Base-by-base conservation (phyloP, 306 rosid genomes). In the Rosa lucieae region DNA sequence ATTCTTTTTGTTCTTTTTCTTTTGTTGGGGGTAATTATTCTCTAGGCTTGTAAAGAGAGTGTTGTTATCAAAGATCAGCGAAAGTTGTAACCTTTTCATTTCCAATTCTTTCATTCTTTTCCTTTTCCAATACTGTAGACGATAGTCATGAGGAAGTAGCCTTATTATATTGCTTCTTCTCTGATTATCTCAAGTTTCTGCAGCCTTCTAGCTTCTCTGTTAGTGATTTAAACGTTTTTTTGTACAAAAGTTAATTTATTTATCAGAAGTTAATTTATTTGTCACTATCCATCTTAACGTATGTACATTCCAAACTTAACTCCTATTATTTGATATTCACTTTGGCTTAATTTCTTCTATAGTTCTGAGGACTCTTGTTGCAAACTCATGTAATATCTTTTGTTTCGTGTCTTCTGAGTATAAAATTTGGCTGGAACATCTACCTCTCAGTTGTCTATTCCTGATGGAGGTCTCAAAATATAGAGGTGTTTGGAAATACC, bases 51-150 rank as follows among this genome's bases (percentile, higher is more conserved):
- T n/a, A 35, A 49, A 67, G 79, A 67, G 79, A 42, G 47, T 32
- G 70, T 68, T 66, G 10, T 46, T 37, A 56, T 44, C 76, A 67
- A 68, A 69, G 43, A 70, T 70, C 51, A 20, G 67, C 46, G 1
- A 39, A 65, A 40, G 20, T 82, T 51, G 18, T 55, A 32, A 46
- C 61, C 68, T 74, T 55, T 65, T 51, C 51, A 1, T 52, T 51
- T 55, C 42, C 70, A 32, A 75, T 76, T 76, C 63, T 47, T 81
- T 81, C 15, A 55, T 76, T 76, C 77, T 75, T 61, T 76, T 49
- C 37, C 7, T n/a, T 6, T 61, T 69, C 58, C 32, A 29, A 42
- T 26, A 21, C 40, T 4, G 72, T 29, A 15, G 48, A 56, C 12
- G 10, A 65, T 32, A 12, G 70, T 32, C 59, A 71, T 6, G 59